Base-by-base conservation (phyloP, 768 basidiomycete genomes). In the Roridomyces roridus region DNA sequence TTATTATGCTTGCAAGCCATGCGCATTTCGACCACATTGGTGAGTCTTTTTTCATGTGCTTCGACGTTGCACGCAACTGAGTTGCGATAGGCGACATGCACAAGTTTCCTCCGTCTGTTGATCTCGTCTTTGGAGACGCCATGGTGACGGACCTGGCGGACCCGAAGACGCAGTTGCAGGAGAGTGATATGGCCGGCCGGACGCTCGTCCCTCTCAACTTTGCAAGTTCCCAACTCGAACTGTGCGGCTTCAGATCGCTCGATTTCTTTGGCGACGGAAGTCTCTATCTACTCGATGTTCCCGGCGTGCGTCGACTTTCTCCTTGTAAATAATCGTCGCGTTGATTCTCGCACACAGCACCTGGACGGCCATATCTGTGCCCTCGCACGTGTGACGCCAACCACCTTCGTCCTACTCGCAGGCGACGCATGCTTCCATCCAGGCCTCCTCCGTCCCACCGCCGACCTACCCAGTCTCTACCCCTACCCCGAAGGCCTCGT, bases 241-340 rank as follows among this genome's bases (percentile, higher is more conserved):
- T 68, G 34, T 61, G 63, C 4, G 67, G 55, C 1, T 47, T 63
- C 51, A 50, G 43, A 23, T 61, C 65, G 0, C 35, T 57, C 36
- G 65, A 68, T 29, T 68, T 51, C 47, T 68, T 68, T 24, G 63
- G 61, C 6, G 67, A 68, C 29, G 67, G 65, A 1, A 68, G 67
- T 36, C 54, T 68, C 36, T 68, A 66, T 39, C 17, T 68, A 8
- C 53, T 68, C n/a, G 54, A 65, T 35, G 55, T 50, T 0, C 65
- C 67, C 2, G 67, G 67, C 7, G 66, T 67, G 25, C 9, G 49
- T 46, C 31, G 31, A 26, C 17, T 36, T 26, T n/a, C 44, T 0
- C 28, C 15, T 26, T 40, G 10, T n/a, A 9, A 10, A 34, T 11
- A 17, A 20, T 12, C 15, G 29, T 18, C 10, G 20, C n/a, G n/a